Percentiles rank a stretch among this genome's conserved stretches.
Conservation (phyloP, 257 asterid genomes). For the Ajuga chamaepitys region DNA sequence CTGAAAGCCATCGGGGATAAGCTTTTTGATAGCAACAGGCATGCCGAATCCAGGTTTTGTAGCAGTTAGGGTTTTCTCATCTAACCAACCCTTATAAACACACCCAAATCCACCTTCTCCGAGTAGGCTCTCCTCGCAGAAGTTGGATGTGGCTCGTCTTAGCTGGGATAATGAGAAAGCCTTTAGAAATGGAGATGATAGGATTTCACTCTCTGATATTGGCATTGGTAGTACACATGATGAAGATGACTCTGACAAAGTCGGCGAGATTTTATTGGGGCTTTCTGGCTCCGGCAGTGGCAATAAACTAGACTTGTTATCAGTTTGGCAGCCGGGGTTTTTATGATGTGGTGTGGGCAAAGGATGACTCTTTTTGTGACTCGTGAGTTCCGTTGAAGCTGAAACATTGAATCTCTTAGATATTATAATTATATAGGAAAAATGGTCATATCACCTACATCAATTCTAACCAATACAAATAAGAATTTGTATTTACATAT, state of each 20-base stretch:
- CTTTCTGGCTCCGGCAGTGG: conserved; percentile 30
- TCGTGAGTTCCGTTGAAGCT: conserved; percentile 15
- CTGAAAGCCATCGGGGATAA: conserved; percentile 34
- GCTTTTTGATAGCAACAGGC: conserved; percentile 43
- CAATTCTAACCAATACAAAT: too few relatives aligned
- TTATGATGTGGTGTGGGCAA: conserved; percentile 33
- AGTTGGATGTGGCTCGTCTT: conserved; percentile 27
- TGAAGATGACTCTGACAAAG: neutral
- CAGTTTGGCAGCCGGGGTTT: neutral
- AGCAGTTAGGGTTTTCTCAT: conserved; percentile 29
- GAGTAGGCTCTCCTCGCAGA: conserved; percentile 27
- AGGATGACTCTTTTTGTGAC: conserved; percentile 31
- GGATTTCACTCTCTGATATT: conserved; percentile 31
- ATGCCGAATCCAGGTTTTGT: conserved; percentile 24
- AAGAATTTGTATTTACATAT: too few relatives aligned
- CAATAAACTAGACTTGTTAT: conserved; percentile 4
- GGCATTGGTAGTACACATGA: conserved; percentile 27
- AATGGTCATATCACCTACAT: too few relatives aligned
- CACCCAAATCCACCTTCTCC: conserved; percentile 58
- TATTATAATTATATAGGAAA: too few relatives aligned
- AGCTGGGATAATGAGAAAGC: conserved; percentile 26
- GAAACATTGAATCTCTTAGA: neutral
- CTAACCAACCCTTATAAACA: conserved; percentile 48
- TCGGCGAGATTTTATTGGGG: neutral
- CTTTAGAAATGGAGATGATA: conserved; percentile 35